Evolutionary conservation across 768 basidiomycete genomes (phyloP).

Genomic region (Pleurotus salmoneostramineus): DNA sequence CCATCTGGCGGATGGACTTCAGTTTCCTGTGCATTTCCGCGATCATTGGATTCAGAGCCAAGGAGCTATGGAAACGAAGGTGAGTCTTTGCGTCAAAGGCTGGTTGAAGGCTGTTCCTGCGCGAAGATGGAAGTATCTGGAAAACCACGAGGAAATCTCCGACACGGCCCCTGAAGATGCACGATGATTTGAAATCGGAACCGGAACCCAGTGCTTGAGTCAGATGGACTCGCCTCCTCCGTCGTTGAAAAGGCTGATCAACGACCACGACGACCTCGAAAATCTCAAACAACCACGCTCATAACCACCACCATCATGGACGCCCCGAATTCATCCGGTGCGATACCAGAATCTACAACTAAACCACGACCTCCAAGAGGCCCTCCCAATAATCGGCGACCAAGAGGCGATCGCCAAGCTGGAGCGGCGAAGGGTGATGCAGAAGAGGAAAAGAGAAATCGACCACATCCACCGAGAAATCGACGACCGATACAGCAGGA

Average conservation of each 20-base stretch:
- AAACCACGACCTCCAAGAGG: background rate
- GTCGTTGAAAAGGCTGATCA: background rate
- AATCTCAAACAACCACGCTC: background rate
- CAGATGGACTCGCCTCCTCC: no score
- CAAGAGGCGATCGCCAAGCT: background rate
- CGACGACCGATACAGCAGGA: background rate
- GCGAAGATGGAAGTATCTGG: no score
- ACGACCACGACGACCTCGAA: background rate
- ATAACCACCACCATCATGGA: background rate
- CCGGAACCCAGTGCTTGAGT: no score
- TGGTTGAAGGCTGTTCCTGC: no score
- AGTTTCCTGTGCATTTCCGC: no score
- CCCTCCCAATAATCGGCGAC: background rate
- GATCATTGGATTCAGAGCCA: no score
- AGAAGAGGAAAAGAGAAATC: background rate
- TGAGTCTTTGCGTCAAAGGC: no score
- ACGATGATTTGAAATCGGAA: no score
- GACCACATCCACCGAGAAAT: slow-evolving; percentile 1
- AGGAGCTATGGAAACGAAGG: no score
- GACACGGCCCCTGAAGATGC: no score
- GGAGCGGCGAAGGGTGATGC: background rate
- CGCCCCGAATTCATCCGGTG: background rate
- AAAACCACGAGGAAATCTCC: no score
- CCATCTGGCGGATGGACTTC: no score
- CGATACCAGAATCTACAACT: background rate